Percentiles rank a stretch among this genome's conserved stretches.
These are phyloP conservation scores for Pichia nakasei DNA, from an alignment of 805 yeast species.

Conservation along the genomic window DNA sequence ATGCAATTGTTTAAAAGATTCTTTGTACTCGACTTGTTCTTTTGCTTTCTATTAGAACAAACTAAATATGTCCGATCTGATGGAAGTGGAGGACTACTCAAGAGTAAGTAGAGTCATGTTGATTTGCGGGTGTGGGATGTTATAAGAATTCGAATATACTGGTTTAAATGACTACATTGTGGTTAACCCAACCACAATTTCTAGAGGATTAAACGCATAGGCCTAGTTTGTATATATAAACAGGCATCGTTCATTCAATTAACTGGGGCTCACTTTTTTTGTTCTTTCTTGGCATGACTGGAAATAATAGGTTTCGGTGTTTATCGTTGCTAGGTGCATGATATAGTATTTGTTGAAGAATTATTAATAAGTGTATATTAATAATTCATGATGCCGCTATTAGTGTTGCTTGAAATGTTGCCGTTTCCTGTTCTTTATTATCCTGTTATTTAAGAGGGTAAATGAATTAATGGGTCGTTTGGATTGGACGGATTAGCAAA, in stretches of 20 bases:
- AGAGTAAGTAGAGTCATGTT: slow-evolving; percentile 31
- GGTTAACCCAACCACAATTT: too few species aligned
- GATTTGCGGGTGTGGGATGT: slow-evolving; percentile 1
- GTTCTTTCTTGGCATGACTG: too few species aligned
- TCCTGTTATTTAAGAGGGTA: neutral
- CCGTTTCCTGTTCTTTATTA: too few species aligned
- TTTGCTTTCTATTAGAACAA: neutral
- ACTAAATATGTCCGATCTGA: slow-evolving; percentile 40
- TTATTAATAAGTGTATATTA: neutral
- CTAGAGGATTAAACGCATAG: too few species aligned
- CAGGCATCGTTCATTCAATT: too few species aligned
- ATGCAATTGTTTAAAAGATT: too few species aligned
- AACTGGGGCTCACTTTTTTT: too few species aligned
- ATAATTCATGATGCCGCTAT: neutral
- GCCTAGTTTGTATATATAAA: too few species aligned
- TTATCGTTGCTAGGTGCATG: neutral
- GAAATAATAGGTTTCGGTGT: neutral
- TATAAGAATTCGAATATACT: neutral
- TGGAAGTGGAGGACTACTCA: slow-evolving; percentile 56
- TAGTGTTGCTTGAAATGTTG: neutral
- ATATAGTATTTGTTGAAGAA: neutral
- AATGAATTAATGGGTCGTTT: too few species aligned
- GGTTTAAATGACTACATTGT: too few species aligned
- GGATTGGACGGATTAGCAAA: too few species aligned
- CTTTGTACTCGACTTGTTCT: neutral